Evolutionary conservation across 192 early-diverging fungal genomes (phyloP).

Genomic region (Phlyctochytrium planicorne): DNA sequence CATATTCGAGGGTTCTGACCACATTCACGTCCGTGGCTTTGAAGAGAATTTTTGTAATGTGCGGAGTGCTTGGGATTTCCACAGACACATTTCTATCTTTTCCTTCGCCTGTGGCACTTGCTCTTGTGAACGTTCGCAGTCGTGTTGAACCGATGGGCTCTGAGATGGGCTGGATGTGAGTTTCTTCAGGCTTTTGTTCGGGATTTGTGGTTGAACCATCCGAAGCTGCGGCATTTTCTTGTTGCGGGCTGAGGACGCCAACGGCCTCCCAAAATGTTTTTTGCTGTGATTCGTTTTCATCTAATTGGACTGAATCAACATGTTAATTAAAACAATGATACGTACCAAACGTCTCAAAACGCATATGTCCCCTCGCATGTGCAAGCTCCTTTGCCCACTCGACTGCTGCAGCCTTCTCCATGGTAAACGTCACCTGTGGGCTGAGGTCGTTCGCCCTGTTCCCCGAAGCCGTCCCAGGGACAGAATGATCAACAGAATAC

Average conservation of each 20-base stretch:
- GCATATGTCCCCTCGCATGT: constrained; percentile 3
- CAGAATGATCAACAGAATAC: too few relatives aligned
- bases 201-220: too few relatives aligned
- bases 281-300: constrained; percentile 1
- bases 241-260: background rate
- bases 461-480: too few relatives aligned
- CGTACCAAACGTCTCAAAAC: constrained; percentile 11
- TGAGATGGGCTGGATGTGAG: too few relatives aligned
- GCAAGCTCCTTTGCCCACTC: constrained; percentile 27
- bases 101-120: background rate
- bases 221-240: background rate
- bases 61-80: background rate
- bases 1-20: background rate
- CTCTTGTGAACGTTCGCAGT: too few relatives aligned
- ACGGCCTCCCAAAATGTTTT: constrained; percentile 22
- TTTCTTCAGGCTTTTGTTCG: too few relatives aligned
- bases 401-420: constrained; percentile 2
- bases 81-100: background rate
- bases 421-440: background rate
- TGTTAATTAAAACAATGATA: background rate
- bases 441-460: too few relatives aligned
- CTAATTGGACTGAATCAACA: background rate
- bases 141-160: too few relatives aligned
- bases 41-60: constrained; percentile 11
- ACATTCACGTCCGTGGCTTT: background rate